Percentiles rank a stretch among this genome's conserved stretches.
Conservation (phyloP, 2,329 filamentous ascomycete species). For the Metarhizium rileyi region DNA sequence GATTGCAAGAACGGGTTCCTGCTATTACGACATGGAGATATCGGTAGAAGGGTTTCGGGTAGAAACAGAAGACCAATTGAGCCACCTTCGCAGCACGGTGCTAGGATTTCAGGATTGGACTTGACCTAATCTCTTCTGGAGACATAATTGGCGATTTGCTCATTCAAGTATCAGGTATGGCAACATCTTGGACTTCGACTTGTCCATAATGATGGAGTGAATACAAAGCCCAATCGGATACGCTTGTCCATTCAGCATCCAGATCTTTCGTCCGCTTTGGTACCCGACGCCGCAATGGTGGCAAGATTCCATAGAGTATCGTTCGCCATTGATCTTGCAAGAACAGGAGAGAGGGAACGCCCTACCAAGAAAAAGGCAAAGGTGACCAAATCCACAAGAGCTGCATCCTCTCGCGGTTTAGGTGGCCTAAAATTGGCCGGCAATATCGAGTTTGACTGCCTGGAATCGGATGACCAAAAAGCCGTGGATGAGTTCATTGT, state of each 20-base stretch:
- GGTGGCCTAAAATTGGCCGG: neutral
- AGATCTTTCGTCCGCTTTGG: constrained; percentile 20
- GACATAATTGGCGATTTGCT: neutral
- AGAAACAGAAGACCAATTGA: constrained; percentile 6
- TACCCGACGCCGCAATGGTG: constrained; percentile 16
- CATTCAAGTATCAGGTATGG: constrained; percentile 17
- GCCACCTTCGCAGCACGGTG: constrained; percentile 13
- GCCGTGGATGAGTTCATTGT: constrained; percentile 21
- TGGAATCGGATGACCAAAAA: constrained; percentile 15
- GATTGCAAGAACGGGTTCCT: constrained; percentile 21
- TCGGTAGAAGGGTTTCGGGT: constrained; percentile 12
- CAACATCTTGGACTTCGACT: constrained; percentile 19
- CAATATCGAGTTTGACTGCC: constrained; percentile 9
- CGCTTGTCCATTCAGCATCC: constrained; percentile 28
- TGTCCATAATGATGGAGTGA: constrained; percentile 4
- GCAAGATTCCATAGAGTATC: constrained; percentile 18
- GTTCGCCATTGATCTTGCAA: constrained; percentile 16
- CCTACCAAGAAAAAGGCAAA: neutral
- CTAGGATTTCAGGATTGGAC: constrained; percentile 17
- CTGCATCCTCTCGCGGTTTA: neutral
- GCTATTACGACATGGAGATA: constrained; percentile 19
- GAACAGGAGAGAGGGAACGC: neutral
- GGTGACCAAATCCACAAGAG: neutral
- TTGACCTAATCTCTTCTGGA: neutral
- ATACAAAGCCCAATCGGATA: constrained; percentile 12